These are phyloP conservation scores for Aspergillus ellipticus DNA, from an alignment of 495 filamentous ascomycete species.

Conservation along the genomic window DNA sequence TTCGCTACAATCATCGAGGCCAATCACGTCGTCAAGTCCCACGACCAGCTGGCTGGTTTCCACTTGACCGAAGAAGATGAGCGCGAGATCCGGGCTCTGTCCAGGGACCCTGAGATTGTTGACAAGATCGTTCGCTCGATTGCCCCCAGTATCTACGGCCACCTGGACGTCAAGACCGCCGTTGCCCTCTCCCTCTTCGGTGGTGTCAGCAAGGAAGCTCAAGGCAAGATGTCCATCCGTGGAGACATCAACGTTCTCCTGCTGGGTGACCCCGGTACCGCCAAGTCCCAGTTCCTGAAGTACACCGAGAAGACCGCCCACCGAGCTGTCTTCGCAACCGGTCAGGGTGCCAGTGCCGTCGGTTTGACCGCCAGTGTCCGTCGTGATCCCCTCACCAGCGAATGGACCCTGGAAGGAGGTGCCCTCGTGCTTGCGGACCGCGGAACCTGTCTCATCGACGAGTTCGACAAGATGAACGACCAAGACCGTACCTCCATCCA, in stretches of 20 bases:
- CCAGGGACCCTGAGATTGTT: conserved; percentile 84
- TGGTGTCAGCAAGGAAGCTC: conserved; percentile 85
- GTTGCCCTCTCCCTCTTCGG: conserved; percentile 93
- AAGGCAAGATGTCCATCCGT: conserved; percentile 84
- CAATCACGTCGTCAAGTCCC: conserved; percentile 93
- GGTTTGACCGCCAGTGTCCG: conserved; percentile 97
- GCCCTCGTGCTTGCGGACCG: conserved; percentile 93
- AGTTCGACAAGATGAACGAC: conserved; percentile 99
- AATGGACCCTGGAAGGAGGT: conserved; percentile 98
- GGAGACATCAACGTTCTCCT: conserved; percentile 98
- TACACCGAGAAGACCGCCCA: conserved; percentile 98
- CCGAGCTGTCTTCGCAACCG: conserved; percentile 95
- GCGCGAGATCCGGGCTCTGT: conserved; percentile 80
- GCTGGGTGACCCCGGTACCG: conserved; percentile 95
- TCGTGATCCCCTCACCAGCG: conserved; percentile 89
- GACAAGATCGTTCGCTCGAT: conserved; percentile 95
- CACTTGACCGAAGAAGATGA: conserved; percentile 94
- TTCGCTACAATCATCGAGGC: conserved; percentile 98
- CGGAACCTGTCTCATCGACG: conserved; percentile 95
- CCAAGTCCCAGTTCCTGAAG: conserved; percentile 97
- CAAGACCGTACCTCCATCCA: conserved; percentile 97
- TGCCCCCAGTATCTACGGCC: conserved; percentile 95
- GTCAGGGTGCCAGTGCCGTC: conserved; percentile 94
- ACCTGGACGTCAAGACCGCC: conserved; percentile 96
- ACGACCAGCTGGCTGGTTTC: conserved; percentile 98